Evolutionary conservation across 2,329 filamentous ascomycete species (phyloP), one percentile per base, ranked within the genome.

Genomic region (Cylindrodendrum hubeiense): DNA sequence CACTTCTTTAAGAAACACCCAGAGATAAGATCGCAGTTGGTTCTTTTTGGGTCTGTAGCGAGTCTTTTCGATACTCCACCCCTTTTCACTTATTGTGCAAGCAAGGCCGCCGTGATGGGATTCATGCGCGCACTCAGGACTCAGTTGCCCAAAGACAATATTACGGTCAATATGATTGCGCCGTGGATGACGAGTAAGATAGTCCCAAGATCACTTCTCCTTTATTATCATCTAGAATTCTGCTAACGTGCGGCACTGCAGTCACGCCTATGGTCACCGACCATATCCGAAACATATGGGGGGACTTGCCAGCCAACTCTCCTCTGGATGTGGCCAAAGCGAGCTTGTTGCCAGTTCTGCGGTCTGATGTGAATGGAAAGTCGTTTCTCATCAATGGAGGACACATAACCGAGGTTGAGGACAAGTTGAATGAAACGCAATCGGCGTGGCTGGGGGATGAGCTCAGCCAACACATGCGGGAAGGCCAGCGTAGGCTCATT

Each of bases 171-270:
- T 13, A 53, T 62, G 37, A 57, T 65, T 26, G 58, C 63, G 12
- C 63, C 63, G 4, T 65, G 63, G 63, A 57, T 65, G 63, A 65
- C 63, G 2, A 19, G 62, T 65, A 17, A 62, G 43, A 26, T 30
- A 12, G n/a, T 12, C 28, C 28, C 28, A 15, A 15, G 22, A 13
- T 21, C 39, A 2, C 4, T 3, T 43, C 7, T 13, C 7, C 12
- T 41, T 43, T 12, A 30, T 30, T 12, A 30, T 30, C 7, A 2
- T 12, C 9, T 8, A 12, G 28, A 8, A 30, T 30, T 9, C 2
- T 13, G 10, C 21, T 21, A 21, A 22, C n/a, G 12, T 10, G n/a
- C n/a, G 10, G 13, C 22, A 17, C 10, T 28, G 13, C 8, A 63
- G 54, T 60, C 12, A 64, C 61, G 2, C 28, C 30, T 19, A 59